Evolutionary conservation across 768 basidiomycete genomes (phyloP), one percentile per base, ranked within the genome.

Genomic region (Obba rivulosa): DNA sequence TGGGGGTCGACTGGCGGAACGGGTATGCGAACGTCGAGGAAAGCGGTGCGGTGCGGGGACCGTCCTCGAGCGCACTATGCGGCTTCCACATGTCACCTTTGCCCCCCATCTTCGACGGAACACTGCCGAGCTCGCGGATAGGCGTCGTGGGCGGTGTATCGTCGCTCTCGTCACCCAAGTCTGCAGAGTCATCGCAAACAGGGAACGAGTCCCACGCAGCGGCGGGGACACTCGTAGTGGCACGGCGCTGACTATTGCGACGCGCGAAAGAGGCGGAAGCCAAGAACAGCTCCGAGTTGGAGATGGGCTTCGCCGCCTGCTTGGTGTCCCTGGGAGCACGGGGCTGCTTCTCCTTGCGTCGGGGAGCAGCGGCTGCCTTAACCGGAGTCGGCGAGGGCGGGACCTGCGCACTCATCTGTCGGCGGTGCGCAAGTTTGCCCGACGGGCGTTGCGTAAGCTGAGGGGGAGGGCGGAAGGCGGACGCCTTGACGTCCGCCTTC

Each of bases 111-210:
- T 46, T 52, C 54, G 23, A 52, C 39, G 52, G 21, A 47, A 45
- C 47, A 61, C 57, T 54, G 62, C 70, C 50, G 22, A 48, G 52
- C 41, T 70, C 60, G 47, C 75, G 80, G 37, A 73, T 66, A n/a
- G 82, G 83, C 0, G 83, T 83, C 20, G 75, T 69, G 21, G 78
- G 77, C 8, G 71, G 69, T 28, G 69, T 69, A n/a, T 43, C 61
- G 14, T 74, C 69, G 9, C 68, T 62, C 51, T 66, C 70, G 4
- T 67, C 69, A 39, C 48, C 53, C 11, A 36, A 48, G 16, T 83
- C 81, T 35, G 76, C 81, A 54, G 76, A 74, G 56, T 90, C 87
- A 53, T 89, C 86, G 56, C 86, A 88, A 39, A 90, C 66, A 2
- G 83, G 86, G 63, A 87, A 87, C 31, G 66, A 69, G 48, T 61